Conservation (phyloP, 1,139 yeast species). For the Zygosaccharomyces sapae region DNA sequence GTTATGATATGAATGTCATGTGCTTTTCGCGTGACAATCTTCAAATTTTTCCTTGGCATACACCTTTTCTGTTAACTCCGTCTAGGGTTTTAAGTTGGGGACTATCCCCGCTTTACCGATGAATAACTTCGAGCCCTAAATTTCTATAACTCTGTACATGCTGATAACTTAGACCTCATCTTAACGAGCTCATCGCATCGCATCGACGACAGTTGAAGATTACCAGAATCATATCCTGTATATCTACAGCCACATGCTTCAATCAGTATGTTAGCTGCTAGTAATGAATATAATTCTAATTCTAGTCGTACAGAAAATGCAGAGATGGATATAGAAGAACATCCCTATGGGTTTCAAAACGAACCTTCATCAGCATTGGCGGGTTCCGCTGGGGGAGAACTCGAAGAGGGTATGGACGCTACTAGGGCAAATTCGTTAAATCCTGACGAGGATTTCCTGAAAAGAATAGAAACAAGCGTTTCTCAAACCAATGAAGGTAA, state of each 20-base stretch:
- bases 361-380: not conserved
- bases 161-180: too few relatives aligned
- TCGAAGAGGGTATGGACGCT: not conserved
- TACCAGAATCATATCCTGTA: too few relatives aligned
- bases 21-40: not conserved
- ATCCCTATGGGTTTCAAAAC: not conserved
- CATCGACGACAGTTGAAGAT: too few relatives aligned
- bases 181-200: too few relatives aligned
- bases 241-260: not conserved
- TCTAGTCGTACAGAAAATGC: not conserved
- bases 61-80: not conserved
- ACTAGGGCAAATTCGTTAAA: not conserved
- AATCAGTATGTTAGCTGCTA: not conserved
- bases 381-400: not conserved
- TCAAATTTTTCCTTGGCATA: not conserved
- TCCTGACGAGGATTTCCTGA: constrained; percentile 4
- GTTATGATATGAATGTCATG: not conserved
- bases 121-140: too few relatives aligned
- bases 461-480: constrained; percentile 1
- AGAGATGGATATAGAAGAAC: not conserved
- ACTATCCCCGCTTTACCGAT: too few relatives aligned
- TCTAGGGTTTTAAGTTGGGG: too few relatives aligned
- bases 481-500: not conserved
- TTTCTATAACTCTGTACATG: too few relatives aligned
- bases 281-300: not conserved